Conservation (phyloP, 441 rosid species). For the Aquilaria agallochum region DNA sequence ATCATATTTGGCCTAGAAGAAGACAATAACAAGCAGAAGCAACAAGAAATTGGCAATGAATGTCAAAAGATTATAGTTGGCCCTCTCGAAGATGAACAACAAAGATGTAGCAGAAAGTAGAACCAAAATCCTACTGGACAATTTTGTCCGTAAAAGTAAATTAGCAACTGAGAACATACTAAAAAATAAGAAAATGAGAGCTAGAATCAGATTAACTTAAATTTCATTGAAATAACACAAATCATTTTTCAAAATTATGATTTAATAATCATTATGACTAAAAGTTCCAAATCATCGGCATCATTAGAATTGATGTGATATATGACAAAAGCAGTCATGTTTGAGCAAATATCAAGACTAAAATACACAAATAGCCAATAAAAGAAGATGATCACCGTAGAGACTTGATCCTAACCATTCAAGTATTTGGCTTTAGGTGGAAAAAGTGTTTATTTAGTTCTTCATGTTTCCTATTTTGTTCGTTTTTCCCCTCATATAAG, state of each 20-base stretch:
- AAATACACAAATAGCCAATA: background rate
- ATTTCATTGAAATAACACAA: too few relatives aligned
- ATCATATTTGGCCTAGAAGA: slow-evolving; percentile 96
- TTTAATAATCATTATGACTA: too few relatives aligned
- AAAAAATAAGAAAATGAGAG: background rate
- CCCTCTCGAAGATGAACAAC: slow-evolving; percentile 75
- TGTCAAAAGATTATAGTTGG: slow-evolving; percentile 59
- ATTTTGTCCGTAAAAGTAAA: slow-evolving; percentile 66
- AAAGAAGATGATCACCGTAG: background rate
- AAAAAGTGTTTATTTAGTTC: too few relatives aligned
- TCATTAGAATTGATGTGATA: too few relatives aligned
- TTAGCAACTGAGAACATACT: slow-evolving; percentile 48
- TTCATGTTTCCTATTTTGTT: too few relatives aligned
- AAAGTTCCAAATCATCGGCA: too few relatives aligned
- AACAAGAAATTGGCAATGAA: slow-evolving; percentile 56
- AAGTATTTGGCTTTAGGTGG: too few relatives aligned
- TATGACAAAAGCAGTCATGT: too few relatives aligned
- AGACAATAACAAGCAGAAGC: slow-evolving; percentile 62
- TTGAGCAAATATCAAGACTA: background rate
- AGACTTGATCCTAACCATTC: slow-evolving; percentile 43
- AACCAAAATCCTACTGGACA: slow-evolving; percentile 36
- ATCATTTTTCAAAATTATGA: too few relatives aligned
- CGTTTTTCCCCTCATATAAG: too few relatives aligned
- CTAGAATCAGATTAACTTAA: too few relatives aligned
- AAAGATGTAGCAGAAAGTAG: slow-evolving; percentile 46